Evolutionary conservation across 805 yeast genomes (phyloP).

Genomic region (Hanseniaspora occidentalis): DNA sequence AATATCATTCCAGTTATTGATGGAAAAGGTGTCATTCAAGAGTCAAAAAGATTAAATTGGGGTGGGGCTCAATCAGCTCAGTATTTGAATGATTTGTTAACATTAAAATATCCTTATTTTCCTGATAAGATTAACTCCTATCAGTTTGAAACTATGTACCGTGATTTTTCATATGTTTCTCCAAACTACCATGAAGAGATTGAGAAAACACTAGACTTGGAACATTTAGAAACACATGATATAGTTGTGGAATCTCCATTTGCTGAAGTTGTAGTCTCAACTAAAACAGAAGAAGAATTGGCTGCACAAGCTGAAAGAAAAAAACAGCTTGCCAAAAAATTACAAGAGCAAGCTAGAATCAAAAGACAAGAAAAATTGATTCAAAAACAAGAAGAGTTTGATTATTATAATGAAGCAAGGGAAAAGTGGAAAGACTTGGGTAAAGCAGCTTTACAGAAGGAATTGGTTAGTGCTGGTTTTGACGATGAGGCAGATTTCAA

Average conservation of each 20-base stretch:
- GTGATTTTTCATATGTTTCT: conserved; percentile 72
- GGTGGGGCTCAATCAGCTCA: conserved; percentile 71
- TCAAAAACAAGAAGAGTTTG: conserved; percentile 70
- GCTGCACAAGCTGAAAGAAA: conserved; percentile 65
- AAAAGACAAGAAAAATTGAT: conserved; percentile 66
- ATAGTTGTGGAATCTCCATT: conserved; percentile 75
- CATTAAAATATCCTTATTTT: conserved; percentile 82
- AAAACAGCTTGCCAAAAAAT: conserved; percentile 70
- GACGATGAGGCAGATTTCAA: conserved; percentile 61
- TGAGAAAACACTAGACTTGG: conserved; percentile 37
- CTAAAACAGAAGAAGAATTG: conserved; percentile 76
- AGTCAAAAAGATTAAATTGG: conserved; percentile 77
- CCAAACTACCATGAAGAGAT: conserved; percentile 55
- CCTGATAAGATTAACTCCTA: conserved; percentile 56
- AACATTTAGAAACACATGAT: conserved; percentile 54
- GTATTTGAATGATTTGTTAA: conserved; percentile 48
- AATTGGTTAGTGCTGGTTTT: conserved; percentile 62
- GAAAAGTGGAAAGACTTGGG: conserved; percentile 37
- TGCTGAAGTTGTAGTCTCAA: conserved; percentile 48
- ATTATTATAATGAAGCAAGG: conserved; percentile 51
- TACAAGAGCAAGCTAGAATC: conserved; percentile 88
- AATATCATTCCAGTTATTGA: conserved; percentile 68
- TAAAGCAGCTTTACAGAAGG: conserved; percentile 40
- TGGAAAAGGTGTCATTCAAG: conserved; percentile 53
- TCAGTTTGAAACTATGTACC: conserved; percentile 56